Conservation (phyloP, 805 yeast genomes). For the Starmerella geochares region DNA sequence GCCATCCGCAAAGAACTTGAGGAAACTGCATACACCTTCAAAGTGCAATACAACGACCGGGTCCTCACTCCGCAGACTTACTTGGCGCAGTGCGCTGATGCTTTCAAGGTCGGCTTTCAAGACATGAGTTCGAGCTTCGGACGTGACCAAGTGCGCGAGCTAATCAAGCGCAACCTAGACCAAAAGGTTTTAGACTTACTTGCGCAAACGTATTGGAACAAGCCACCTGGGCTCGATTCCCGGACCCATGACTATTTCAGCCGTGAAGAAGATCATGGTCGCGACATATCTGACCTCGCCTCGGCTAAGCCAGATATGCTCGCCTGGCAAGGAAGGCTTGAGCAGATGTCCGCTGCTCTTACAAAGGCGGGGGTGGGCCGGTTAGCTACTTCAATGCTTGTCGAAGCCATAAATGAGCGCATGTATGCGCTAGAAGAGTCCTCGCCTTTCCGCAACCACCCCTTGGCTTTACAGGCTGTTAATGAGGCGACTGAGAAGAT, state of each 20-base stretch:
- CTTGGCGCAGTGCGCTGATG: constrained; percentile 81
- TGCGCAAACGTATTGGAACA: constrained; percentile 89
- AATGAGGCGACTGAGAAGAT: constrained; percentile 77
- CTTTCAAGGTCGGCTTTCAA: constrained; percentile 73
- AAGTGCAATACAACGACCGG: constrained; percentile 93
- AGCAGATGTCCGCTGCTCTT: constrained; percentile 67
- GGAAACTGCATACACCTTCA: constrained; percentile 82
- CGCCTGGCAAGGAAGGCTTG: constrained; percentile 82
- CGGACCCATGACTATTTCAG: neutral
- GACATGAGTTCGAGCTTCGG: constrained; percentile 77
- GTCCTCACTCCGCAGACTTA: constrained; percentile 89
- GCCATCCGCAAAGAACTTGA: constrained; percentile 85
- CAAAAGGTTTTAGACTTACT: constrained; percentile 77
- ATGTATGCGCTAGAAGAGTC: constrained; percentile 60
- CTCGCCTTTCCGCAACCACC: constrained; percentile 74
- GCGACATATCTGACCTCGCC: constrained; percentile 42
- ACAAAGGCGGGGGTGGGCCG: constrained; percentile 94
- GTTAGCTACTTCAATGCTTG: constrained; percentile 68
- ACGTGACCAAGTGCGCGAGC: constrained; percentile 65
- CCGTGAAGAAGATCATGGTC: neutral
- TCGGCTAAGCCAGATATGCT: constrained; percentile 54
- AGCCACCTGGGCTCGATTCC: constrained; percentile 33
- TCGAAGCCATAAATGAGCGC: constrained; percentile 69
- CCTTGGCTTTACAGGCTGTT: constrained; percentile 72
- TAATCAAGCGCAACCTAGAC: constrained; percentile 74